Base-by-base conservation (phyloP, 2,329 filamentous ascomycete species). In the Coniochaeta pulveracea region DNA sequence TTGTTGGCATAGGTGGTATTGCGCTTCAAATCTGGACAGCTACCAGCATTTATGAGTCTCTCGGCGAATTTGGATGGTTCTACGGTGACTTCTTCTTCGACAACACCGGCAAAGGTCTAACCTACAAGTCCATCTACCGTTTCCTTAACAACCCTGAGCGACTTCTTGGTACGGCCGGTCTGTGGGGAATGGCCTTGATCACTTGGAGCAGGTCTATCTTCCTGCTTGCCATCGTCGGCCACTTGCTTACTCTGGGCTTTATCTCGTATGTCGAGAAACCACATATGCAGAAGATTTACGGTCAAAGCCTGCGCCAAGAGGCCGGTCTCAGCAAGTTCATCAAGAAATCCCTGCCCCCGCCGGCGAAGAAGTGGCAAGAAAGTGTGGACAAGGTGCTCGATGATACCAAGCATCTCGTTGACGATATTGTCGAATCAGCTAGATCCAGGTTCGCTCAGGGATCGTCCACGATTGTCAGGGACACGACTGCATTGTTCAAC, bases 1-100 rank as follows among this genome's bases (percentile, higher is more conserved):
- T 95, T 17, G 52, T 96, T 21, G 91, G 91, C 26, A 66, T 72
- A 32, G 75, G 82, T 34, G 64, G 96, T 42, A 76, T 96, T 38
- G 77, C 81, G 9, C 69, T 98, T 33, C 91, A 98, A 50, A 58
- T 93, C 12, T 98, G 91, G 91, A 94, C 88, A 1, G 80, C 85
- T 2, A 66, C 83, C 43, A 95, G 86, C 55, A 88, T 96, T 44
- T 93, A 96, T 55, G 86, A 95, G 33, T 93, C 85, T 2, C 74
- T 98, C 0, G 91, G 91, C 36, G 91, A 98, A 51, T 98, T 96
- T 49, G 91, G 91, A 47, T 98, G 89, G 89, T 96, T 96, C 65
- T 96, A 88, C 50, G 91, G 91, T 12, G 91, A 98, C 54, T 98
- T 96, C 64, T 96, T 98, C 67, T 95, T 91, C 52, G 85, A 95